Base-by-base conservation (phyloP, 2,329 filamentous ascomycete species). In the Grosmannia serpens region DNA sequence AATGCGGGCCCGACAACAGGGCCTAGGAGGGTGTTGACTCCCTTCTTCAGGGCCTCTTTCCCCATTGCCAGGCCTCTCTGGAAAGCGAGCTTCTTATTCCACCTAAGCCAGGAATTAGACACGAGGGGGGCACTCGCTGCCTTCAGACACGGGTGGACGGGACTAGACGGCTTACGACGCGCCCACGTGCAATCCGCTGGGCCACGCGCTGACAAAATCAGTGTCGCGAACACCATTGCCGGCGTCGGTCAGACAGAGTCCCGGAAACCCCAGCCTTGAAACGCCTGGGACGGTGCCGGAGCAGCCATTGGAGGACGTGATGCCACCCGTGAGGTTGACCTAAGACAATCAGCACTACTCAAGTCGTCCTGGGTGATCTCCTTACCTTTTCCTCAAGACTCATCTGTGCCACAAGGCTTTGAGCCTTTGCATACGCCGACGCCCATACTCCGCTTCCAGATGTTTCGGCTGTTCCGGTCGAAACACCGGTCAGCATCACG, bases 1-100 rank as follows among this genome's bases (percentile, higher is more conserved):
- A 85, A 84, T 1, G 85, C 67, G 0, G 85, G 84, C 0, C 84
- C 84, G 61, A 89, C 83, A 0, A 88, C 88, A 3, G 89, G 90
- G 0, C 88, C 89, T 11, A 95, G 77, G 58, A 87, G 80, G 15
- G 92, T 79, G 67, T 95, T 87, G 31, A 90, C 82, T 50, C 90
- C 90, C 70, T 95, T 95, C 51, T 73, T 81, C 61, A 79, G 80
- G 68, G 88, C 88, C 69, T 95, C 90, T 56, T 78, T 75, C 8
- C 86, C 90, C 85, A 95, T 90, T 50, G 85, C 86, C 57, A 80
- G 73, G 27, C 85, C 89, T 56, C 89, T 81, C 55, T 77, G 73
- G 65, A 83, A 83, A 60, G 87, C 83, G 52, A 92, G 77, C 7
- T 80, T 74, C 61, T 83, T 84, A 69, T 92, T 88, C 87, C 89